Evolutionary conservation across 208 protist species (phyloP).

Genomic region (Phytomonas serpens): DNA sequence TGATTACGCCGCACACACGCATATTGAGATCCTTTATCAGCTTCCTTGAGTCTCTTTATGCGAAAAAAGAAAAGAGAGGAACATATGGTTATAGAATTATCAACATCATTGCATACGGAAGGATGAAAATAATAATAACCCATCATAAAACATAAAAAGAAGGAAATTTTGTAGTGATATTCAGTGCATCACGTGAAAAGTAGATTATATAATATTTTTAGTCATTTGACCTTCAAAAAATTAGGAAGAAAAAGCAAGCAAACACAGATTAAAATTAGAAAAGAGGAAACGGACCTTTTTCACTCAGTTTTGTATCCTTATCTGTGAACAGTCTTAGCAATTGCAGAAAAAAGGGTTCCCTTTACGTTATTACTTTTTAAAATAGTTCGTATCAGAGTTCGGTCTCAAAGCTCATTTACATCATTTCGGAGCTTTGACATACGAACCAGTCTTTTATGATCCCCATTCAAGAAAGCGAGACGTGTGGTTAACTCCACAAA

Average conservation of each 20-base stretch:
- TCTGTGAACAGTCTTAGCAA: not conserved
- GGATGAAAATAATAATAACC: not conserved
- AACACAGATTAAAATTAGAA: not conserved
- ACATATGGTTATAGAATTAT: not conserved
- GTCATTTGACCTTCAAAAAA: slow-evolving; percentile 2
- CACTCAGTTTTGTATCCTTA: not conserved
- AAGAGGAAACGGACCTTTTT: not conserved
- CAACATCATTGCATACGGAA: not conserved
- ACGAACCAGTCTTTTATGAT: slow-evolving; percentile 47
- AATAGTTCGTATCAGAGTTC: not conserved
- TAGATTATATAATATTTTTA: slow-evolving; percentile 5
- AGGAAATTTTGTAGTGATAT: not conserved
- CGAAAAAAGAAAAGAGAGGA: not conserved
- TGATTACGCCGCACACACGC: not conserved
- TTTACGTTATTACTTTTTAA: not conserved
- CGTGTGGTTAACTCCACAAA: slow-evolving; percentile 74
- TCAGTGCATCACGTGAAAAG: not conserved
- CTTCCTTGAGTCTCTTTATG: not conserved
- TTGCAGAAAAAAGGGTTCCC: not conserved
- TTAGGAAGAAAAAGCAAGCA: not conserved
- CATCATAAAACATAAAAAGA: slow-evolving; percentile 3
- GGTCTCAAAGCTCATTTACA: not conserved
- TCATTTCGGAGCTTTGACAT: slow-evolving; percentile 38
- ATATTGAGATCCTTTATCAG: not conserved
- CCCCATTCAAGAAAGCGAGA: slow-evolving; percentile 60